Conservation (phyloP, 768 basidiomycete genomes). For the Chlorophyllum brunneum region DNA sequence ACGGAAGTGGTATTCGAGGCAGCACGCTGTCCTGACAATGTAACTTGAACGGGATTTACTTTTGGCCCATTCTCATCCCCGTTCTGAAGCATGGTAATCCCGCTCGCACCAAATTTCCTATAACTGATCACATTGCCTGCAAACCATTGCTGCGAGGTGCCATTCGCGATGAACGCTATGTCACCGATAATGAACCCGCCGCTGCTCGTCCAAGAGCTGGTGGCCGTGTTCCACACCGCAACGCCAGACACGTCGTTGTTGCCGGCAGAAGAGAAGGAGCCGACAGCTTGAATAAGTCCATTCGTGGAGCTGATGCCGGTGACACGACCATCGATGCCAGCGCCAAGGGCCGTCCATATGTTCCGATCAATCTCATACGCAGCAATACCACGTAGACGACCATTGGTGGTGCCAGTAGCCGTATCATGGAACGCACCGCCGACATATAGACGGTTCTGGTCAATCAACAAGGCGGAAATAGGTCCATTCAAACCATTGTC, state of each 20-base stretch:
- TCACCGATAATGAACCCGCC: constrained; percentile 73
- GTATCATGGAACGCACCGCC: constrained; percentile 89
- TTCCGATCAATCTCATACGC: constrained; percentile 64
- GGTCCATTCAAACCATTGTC: constrained; percentile 76
- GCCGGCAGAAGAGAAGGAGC: constrained; percentile 63
- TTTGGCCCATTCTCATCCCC: constrained; percentile 49
- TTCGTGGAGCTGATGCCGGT: constrained; percentile 48
- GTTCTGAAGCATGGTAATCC: constrained; percentile 76
- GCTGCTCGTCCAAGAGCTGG: constrained; percentile 63
- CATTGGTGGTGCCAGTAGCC: constrained; percentile 43
- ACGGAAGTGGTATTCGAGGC: constrained; percentile 29
- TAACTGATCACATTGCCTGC: constrained; percentile 63
- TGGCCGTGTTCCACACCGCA: constrained; percentile 67
- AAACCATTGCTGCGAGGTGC: constrained; percentile 60
- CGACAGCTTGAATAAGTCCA: constrained; percentile 59
- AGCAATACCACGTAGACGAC: constrained; percentile 57
- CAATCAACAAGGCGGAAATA: constrained; percentile 64
- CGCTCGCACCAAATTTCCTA: constrained; percentile 67
- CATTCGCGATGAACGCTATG: constrained; percentile 67
- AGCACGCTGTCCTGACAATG: constrained; percentile 40
- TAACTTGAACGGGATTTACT: constrained; percentile 59
- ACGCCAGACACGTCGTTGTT: constrained; percentile 47
- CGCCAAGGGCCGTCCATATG: constrained; percentile 65
- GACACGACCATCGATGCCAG: constrained; percentile 79
- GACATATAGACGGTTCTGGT: constrained; percentile 67